These are phyloP conservation scores for Chenopodium formosanum DNA, from an alignment of 148 eudicot genomes.

Conservation along the genomic window DNA sequence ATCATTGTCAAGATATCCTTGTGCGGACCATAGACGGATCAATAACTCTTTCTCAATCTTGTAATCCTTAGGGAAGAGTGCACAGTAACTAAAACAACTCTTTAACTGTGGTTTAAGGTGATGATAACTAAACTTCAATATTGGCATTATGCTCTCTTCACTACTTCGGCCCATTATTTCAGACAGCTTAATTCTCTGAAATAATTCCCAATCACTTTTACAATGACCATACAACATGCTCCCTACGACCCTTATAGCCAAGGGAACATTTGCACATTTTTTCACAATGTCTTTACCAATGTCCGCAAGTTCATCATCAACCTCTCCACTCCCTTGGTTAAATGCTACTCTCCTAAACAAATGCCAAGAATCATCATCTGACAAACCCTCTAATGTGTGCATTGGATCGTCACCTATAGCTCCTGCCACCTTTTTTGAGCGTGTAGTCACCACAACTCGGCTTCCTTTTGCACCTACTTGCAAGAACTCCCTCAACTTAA, in stretches of 20 bases:
- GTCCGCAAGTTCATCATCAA: no score
- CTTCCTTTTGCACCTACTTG: slow-evolving; percentile 20
- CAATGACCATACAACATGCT: slow-evolving; percentile 18
- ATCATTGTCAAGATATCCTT: slow-evolving; percentile 23
- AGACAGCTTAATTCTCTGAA: slow-evolving; percentile 16
- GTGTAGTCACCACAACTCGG: slow-evolving; percentile 23
- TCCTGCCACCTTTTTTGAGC: slow-evolving; percentile 22
- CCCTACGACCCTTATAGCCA: slow-evolving; percentile 13
- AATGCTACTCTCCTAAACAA: slow-evolving; percentile 28
- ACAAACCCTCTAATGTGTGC: slow-evolving; percentile 22
- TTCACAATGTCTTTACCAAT: no score
- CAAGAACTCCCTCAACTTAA: slow-evolving; percentile 2
- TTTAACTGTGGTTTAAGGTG: slow-evolving; percentile 30
- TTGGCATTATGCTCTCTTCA: slow-evolving; percentile 3
- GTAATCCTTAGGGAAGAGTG: slow-evolving; percentile 40
- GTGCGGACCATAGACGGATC: slow-evolving; percentile 40
- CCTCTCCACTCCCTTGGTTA: background rate
- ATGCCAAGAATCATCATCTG: slow-evolving; percentile 27
- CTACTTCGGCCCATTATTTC: background rate
- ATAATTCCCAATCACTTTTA: slow-evolving; percentile 23
- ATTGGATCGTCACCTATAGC: background rate
- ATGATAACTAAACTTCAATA: slow-evolving; percentile 36
- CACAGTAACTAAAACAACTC: slow-evolving; percentile 45
- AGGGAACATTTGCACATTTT: no score
- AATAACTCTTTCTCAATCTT: background rate